Percentiles rank a stretch among this genome's conserved stretches.
Evolutionary conservation across 257 asterid genomes (phyloP).

Genomic region (Solanum pimpinellifolium): DNA sequence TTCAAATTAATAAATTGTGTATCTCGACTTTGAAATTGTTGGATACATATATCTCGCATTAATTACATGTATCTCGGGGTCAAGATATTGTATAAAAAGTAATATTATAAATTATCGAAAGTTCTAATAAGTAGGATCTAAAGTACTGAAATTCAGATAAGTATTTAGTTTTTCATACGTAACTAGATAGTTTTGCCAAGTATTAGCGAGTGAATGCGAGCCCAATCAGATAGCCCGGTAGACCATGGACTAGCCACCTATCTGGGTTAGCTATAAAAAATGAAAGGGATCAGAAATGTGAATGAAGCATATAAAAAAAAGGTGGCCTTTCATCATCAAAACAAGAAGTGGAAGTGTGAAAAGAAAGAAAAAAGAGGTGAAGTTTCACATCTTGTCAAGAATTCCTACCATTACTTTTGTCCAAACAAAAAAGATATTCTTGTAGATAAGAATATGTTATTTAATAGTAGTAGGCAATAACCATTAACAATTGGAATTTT

Average conservation of each 20-base stretch:
- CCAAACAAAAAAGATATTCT: neutral
- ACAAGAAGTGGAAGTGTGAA: neutral
- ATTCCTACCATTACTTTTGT: neutral
- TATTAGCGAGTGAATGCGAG: neutral
- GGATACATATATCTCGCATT: too few relatives aligned
- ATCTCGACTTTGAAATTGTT: too few relatives aligned
- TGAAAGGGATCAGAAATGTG: neutral
- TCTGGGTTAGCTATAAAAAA: neutral
- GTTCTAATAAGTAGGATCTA: too few relatives aligned
- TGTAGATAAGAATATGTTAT: neutral
- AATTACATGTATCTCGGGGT: too few relatives aligned
- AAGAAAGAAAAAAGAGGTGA: neutral
- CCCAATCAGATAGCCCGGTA: neutral
- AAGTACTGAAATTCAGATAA: accelerated
- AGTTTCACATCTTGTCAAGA: neutral
- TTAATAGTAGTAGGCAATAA: neutral
- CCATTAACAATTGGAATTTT: neutral
- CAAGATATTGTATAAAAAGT: too few relatives aligned
- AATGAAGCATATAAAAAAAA: neutral
- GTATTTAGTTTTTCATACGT: too few relatives aligned
- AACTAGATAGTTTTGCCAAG: too few relatives aligned
- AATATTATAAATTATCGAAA: too few relatives aligned
- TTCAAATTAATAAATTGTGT: too few relatives aligned
- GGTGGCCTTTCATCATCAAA: neutral
- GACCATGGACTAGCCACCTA: neutral